Evolutionary conservation across 352 stramenopile genomes (phyloP), one percentile per base, ranked within the genome.

Genomic region (Globisporangium canariense): DNA sequence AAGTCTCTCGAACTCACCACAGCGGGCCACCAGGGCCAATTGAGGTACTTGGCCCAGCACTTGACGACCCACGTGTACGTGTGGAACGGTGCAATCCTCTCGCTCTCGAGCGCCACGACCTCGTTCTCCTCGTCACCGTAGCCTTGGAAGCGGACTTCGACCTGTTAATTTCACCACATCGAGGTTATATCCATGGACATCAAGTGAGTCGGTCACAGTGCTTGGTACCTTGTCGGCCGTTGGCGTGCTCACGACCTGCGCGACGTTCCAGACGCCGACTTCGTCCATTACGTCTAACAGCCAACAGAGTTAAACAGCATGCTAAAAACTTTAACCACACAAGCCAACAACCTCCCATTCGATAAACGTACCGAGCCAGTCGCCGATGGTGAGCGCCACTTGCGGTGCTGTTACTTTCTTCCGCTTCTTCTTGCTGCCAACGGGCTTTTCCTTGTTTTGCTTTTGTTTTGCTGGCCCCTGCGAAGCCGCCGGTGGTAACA

Each of bases 21-120:
- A 2, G 79, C 81, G 0, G 83, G 81, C 83, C 79, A 91, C 45
- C 80, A 69, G 2, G 81, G 81, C 76, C 78, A 90, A 47, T 90
- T 91, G 3, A 81, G 67, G 61, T 89, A 89, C 59, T 84, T 87
- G 47, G 82, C 80, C 81, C 81, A 92, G 67, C 81, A 87, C 63
- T 90, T 90, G 60, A 89, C 79, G 3, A 65, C 57, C 76, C 72
- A 90, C 45, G 83, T 91, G 57, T 82, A 91, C 34, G 81, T 86
- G 53, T 90, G 75, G 65, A 83, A 90, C 8, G 80, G 83, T 13
- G 81, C 83, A 18, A 90, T 73, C 8, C 78, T 70, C 30, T 81
- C 64, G 61, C 76, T 78, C 55, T 83, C 68, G n/a, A 90, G 49
- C 8, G 20, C 56, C 34, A 90, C 70, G 40, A 86, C 64, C 51